Conservation (phyloP, 257 asterid genomes). For the Petunia axillaris region DNA sequence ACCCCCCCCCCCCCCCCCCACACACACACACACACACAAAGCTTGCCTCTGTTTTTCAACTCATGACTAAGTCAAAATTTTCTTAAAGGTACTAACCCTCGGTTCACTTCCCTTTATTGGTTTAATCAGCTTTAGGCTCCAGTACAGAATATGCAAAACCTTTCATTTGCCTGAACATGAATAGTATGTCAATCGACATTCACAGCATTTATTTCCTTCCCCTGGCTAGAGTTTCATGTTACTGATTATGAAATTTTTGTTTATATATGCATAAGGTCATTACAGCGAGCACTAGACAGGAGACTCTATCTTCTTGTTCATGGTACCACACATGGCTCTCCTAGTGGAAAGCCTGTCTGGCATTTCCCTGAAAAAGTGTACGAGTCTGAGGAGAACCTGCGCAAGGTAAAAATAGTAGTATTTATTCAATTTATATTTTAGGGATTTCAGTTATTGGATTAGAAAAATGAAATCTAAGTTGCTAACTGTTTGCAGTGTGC, state of each 20-base stretch:
- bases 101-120: background rate
- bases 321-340: constrained; percentile 58
- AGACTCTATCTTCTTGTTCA: constrained; percentile 87
- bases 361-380: constrained; percentile 91
- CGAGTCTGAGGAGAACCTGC: constrained; percentile 74
- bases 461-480: constrained; percentile 19
- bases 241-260: constrained; percentile 25
- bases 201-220: background rate
- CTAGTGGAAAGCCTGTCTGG: constrained; percentile 66
- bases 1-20: background rate
- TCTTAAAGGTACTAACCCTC: background rate
- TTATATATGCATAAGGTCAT: constrained; percentile 58
- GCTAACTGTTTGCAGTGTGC: constrained; percentile 71
- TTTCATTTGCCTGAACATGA: constrained; percentile 14
- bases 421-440: background rate
- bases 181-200: background rate
- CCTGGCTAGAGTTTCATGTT: constrained; percentile 13
- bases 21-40: background rate
- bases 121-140: background rate
- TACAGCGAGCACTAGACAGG: constrained; percentile 85
- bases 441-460: background rate
- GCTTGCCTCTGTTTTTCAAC: constrained; percentile 16
- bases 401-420: constrained; percentile 53
- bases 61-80: background rate
- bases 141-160: background rate